Evolutionary conservation across 2,329 filamentous ascomycete species (phyloP).

Genomic region (Cladosporium sp.): DNA sequence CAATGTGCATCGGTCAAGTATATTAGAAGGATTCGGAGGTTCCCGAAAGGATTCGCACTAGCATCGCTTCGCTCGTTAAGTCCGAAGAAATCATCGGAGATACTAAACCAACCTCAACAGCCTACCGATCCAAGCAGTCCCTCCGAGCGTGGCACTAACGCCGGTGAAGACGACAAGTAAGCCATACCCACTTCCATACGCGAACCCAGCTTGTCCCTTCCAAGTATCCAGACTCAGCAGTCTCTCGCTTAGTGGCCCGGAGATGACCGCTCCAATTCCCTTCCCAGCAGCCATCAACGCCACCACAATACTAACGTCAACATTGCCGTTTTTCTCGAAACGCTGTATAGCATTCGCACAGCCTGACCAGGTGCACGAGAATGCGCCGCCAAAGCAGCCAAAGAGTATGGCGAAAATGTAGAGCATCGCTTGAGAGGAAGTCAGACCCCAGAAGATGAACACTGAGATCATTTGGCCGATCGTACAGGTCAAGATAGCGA

Average conservation of each 20-base stretch:
- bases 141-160: slow-evolving; percentile 33
- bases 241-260: slow-evolving; percentile 49
- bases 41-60: too few relatives aligned
- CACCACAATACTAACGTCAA: slow-evolving; percentile 48
- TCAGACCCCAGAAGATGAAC: slow-evolving; percentile 45
- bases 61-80: background rate
- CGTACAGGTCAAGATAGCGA: slow-evolving; percentile 35
- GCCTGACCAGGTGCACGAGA: slow-evolving; percentile 34
- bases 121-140: slow-evolving; percentile 21
- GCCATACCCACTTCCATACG: slow-evolving; percentile 43
- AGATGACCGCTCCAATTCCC: slow-evolving; percentile 49
- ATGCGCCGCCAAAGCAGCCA: slow-evolving; percentile 39
- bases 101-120: slow-evolving; percentile 18
- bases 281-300: slow-evolving; percentile 46
- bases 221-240: slow-evolving; percentile 36
- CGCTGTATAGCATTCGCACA: slow-evolving; percentile 22
- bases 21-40: too few relatives aligned
- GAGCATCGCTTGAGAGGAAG: slow-evolving; percentile 37
- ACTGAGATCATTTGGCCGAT: slow-evolving; percentile 34
- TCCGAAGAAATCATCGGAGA: background rate
- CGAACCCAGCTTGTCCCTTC: slow-evolving; percentile 33
- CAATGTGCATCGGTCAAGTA: too few relatives aligned
- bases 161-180: slow-evolving; percentile 41
- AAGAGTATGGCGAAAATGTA: slow-evolving; percentile 43
- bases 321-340: slow-evolving; percentile 15